A percentile compares a stretch with the other conserved stretches of the same genome.
phyloP scores from a whole-genome alignment of 352 stramenopile genomes.

The Aphanomyces astaci region DNA sequence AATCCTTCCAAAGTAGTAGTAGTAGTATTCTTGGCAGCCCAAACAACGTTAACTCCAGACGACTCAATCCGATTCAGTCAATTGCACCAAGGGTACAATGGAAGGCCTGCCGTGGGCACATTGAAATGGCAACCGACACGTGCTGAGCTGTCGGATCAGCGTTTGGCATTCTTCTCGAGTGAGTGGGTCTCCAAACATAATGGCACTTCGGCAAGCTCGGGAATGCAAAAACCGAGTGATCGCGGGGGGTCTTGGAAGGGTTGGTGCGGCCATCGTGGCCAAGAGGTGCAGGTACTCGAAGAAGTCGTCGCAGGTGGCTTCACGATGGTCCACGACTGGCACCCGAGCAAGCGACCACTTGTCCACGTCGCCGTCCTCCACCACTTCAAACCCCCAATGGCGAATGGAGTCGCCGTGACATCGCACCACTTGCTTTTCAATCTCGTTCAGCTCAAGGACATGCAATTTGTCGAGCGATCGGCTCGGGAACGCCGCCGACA shows the following conservation, averaged over 20 bases:
- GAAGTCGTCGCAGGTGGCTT: slow-evolving; percentile 64
- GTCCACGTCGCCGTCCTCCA: slow-evolving; percentile 27
- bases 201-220: slow-evolving; percentile 83
- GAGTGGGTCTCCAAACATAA: slow-evolving; percentile 89
- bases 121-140: slow-evolving; percentile 82
- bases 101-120: slow-evolving; percentile 86
- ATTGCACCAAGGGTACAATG: slow-evolving; percentile 78
- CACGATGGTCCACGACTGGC: slow-evolving; percentile 63
- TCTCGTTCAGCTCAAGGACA: slow-evolving; percentile 44
- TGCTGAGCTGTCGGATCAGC: slow-evolving; percentile 60
- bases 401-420: slow-evolving; percentile 43
- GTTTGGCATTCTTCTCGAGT: slow-evolving; percentile 54
- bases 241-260: slow-evolving; percentile 45
- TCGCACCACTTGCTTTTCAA: slow-evolving; percentile 39
- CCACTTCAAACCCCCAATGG: slow-evolving; percentile 81
- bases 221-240: slow-evolving; percentile 82
- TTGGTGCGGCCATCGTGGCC: slow-evolving; percentile 23
- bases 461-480: slow-evolving; percentile 43
- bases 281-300: slow-evolving; percentile 78
- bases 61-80: slow-evolving; percentile 27
- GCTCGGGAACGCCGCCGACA: slow-evolving; percentile 41
- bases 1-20: too few relatives aligned
- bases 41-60: too few relatives aligned
- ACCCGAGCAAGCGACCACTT: slow-evolving; percentile 34
- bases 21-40: too few relatives aligned